Evolutionary conservation across 371 early-diverging fungal genomes (phyloP), one percentile per base, ranked within the genome.

Genomic region (Parasitella parasitica): DNA sequence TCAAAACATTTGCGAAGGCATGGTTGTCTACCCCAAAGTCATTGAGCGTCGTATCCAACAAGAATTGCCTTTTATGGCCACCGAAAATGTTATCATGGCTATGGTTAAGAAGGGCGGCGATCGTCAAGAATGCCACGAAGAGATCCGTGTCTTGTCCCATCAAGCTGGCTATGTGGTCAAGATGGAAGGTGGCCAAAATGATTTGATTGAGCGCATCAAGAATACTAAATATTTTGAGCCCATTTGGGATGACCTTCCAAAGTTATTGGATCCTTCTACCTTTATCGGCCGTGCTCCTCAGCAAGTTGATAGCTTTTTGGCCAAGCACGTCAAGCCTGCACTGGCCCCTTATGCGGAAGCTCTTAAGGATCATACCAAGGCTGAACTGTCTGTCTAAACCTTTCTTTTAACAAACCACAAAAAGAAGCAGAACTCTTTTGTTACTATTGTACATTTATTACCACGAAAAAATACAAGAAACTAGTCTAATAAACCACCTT

Each of bases 61-160:
- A 79, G 98, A 98, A 78, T 81, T 98, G 53, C 98, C 97, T 35
- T 98, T 98, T 80, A 97, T 97, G 97, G 98, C 98, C 22, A 98
- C 99, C 20, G 99, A 98, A 75, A 97, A 97, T 83, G 83, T 98
- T 63, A 97, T 98, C 76, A 98, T 98, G 97, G 97, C 95, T 51
- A 95, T 98, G 90, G 98, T 97, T 48, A 90, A 91, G 81, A 90
- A 92, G 82, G 97, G 96, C 39, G 98, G 95, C 39, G 97, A 97
- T 73, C 87, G 98, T 58, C 98, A 98, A 80, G 90, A 86, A 59
- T 96, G 97, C 73, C 98, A 97, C 75, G 97, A 97, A 79, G 84
- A 95, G 69, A 96, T 98, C 75, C 93, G 98, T 59, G 97, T 98
- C 36, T 80, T 97, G 35, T 90, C 90, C 50, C 97, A 97, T 57